A percentile compares a stretch with the other conserved stretches of the same genome.
phyloP scores from a whole-genome alignment of 495 filamentous ascomycete species.

The Hyaloscypha bicolor region DNA sequence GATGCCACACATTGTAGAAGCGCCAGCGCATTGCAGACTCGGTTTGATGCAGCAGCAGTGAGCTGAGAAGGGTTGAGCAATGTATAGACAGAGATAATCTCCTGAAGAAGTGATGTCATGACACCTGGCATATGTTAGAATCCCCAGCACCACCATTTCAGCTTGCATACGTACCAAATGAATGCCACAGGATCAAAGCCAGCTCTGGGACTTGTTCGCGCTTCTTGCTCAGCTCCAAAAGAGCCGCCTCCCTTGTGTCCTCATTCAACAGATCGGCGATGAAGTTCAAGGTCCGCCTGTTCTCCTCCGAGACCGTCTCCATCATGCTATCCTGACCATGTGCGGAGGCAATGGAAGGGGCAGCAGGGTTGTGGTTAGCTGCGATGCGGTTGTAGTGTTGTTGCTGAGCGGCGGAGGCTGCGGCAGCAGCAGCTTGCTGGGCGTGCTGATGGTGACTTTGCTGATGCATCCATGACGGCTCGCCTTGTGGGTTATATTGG shows the following conservation, averaged over 20 bases:
- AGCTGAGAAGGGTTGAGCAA: constrained; percentile 95
- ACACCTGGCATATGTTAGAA: constrained; percentile 66
- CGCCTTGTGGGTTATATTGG: constrained; percentile 70
- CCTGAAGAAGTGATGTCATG: constrained; percentile 95
- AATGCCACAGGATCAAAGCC: constrained; percentile 97
- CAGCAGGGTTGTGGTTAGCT: constrained; percentile 55
- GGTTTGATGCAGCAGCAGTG: constrained; percentile 93
- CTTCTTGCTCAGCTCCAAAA: constrained; percentile 98
- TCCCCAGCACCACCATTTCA: constrained; percentile 25
- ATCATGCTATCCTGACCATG: constrained; percentile 43
- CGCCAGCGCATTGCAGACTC: constrained; percentile 96
- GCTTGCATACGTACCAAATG: constrained; percentile 72
- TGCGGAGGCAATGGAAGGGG: constrained; percentile 19
- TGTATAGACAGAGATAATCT: constrained; percentile 98
- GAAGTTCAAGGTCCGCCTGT: constrained; percentile 86
- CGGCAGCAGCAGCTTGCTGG: constrained; percentile 62
- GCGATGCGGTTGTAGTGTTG: constrained; percentile 81
- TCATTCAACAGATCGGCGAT: constrained; percentile 92
- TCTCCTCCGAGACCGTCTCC: constrained; percentile 83
- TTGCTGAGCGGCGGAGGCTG: constrained; percentile 68
- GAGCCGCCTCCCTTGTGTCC: constrained; percentile 80
- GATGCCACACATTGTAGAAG: constrained; percentile 97
- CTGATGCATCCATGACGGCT: constrained; percentile 78
- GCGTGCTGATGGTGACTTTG: constrained; percentile 66
- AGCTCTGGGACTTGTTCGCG: constrained; percentile 96